Conservation (phyloP, 2,329 filamentous ascomycete species). For the Arachnomyces sp. region DNA sequence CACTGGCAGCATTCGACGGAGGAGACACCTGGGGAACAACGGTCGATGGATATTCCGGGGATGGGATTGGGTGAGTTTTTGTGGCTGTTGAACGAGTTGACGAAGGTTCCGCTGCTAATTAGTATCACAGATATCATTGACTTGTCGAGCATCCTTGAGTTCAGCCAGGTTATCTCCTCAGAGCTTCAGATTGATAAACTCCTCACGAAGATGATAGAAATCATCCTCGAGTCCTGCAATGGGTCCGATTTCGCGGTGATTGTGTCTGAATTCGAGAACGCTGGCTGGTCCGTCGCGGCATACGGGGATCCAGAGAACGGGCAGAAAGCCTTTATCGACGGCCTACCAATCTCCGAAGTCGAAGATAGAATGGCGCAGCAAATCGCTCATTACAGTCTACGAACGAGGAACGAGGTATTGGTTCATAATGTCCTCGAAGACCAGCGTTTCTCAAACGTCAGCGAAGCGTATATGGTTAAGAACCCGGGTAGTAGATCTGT, state of each 20-base stretch:
- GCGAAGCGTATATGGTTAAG: conserved; percentile 45
- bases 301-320: conserved; percentile 50
- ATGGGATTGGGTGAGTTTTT: conserved; percentile 29
- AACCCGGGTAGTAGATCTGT: conserved; percentile 52
- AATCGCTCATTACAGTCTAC: conserved; percentile 53
- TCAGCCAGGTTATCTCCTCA: conserved; percentile 56
- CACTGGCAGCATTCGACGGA: conserved; percentile 36
- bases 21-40: conserved; percentile 28
- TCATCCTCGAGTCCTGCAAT: conserved; percentile 56
- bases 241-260: conserved; percentile 53
- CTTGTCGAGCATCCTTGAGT: conserved; percentile 55
- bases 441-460: conserved; percentile 56
- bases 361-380: conserved; percentile 54
- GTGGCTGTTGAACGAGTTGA: conserved; percentile 14
- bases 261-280: conserved; percentile 51
- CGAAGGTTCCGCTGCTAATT: conserved; percentile 29
- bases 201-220: conserved; percentile 55
- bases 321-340: conserved; percentile 45
- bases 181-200: conserved; percentile 56
- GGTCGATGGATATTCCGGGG: conserved; percentile 33
- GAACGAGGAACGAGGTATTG: conserved; percentile 56
- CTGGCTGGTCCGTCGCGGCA: conserved; percentile 54
- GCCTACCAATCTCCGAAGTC: conserved; percentile 48
- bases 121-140: conserved; percentile 52
- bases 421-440: conserved; percentile 57